These are phyloP conservation scores for Hysterium pulicare DNA, from an alignment of 2,329 filamentous ascomycete species.

Conservation along the genomic window DNA sequence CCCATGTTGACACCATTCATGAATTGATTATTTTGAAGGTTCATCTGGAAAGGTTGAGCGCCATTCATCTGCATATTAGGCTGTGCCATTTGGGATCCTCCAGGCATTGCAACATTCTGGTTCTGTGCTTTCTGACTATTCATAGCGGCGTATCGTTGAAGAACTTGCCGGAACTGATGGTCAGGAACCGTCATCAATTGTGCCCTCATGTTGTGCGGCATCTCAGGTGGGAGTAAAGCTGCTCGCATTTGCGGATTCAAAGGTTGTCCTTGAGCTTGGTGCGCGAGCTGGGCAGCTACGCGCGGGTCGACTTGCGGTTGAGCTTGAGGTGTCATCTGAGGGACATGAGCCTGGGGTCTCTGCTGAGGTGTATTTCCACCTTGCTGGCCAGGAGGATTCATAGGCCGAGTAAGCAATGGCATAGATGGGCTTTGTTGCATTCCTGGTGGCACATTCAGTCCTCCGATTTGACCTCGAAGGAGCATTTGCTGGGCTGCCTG, in stretches of 20 bases:
- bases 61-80: constrained; percentile 30
- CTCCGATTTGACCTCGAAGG: constrained; percentile 45
- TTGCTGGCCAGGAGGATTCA: constrained; percentile 45
- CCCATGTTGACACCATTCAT: constrained; percentile 26
- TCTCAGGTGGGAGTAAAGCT: constrained; percentile 28
- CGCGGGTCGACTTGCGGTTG: constrained; percentile 26
- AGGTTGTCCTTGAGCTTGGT: constrained; percentile 28
- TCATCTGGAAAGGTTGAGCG: constrained; percentile 19
- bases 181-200: constrained; percentile 36
- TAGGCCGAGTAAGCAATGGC: constrained; percentile 48
- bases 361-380: constrained; percentile 33
- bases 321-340: constrained; percentile 31
- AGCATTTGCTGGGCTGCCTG: constrained; percentile 21
- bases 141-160: constrained; percentile 22
- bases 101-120: constrained; percentile 19
- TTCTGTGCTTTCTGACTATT: constrained; percentile 20
- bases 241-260: constrained; percentile 32
- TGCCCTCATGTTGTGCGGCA: constrained; percentile 26
- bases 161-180: constrained; percentile 26
- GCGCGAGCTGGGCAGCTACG: constrained; percentile 26
- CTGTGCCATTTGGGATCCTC: constrained; percentile 20
- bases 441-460: constrained; percentile 41
- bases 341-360: constrained; percentile 32
- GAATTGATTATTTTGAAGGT: constrained; percentile 23
- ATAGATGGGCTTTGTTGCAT: constrained; percentile 45